These are phyloP conservation scores for Volvox carteri DNA, from an alignment of 163 green algal genomes.

Conservation along the genomic window DNA sequence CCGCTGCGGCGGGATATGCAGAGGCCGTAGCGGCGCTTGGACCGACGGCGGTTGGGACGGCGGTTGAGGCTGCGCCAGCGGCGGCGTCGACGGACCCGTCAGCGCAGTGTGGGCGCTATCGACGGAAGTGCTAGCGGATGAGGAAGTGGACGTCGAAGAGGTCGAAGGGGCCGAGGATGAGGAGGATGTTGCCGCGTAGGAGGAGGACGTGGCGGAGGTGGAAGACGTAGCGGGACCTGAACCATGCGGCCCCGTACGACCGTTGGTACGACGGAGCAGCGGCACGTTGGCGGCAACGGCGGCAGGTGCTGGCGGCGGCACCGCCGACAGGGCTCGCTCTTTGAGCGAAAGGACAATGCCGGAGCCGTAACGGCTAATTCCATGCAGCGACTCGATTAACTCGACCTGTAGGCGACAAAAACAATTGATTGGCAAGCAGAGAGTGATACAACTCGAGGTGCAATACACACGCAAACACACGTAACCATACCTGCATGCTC, in stretches of 20 bases:
- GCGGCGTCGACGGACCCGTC: neutral
- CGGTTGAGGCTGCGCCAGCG: neutral
- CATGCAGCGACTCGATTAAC: constrained; percentile 7
- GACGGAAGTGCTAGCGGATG: neutral
- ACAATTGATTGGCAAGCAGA: no score
- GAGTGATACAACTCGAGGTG: no score
- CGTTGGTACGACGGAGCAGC: constrained; percentile 29
- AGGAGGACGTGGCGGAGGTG: neutral
- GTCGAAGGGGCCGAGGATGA: neutral
- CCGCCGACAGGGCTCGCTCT: neutral
- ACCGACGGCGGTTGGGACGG: neutral
- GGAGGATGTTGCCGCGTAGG: neutral
- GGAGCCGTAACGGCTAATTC: constrained; percentile 25
- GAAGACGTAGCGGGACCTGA: neutral
- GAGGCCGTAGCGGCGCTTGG: neutral
- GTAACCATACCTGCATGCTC: constrained; percentile 37
- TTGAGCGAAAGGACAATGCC: constrained; percentile 40
- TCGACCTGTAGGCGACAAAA: constrained; percentile 20
- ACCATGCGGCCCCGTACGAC: neutral
- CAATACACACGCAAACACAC: no score
- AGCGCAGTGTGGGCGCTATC: neutral
- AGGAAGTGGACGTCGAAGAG: neutral
- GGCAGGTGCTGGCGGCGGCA: neutral
- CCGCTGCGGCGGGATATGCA: neutral
- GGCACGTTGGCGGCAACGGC: neutral